Conservation (phyloP, 768 basidiomycete genomes). For the Agaricus blazei region DNA sequence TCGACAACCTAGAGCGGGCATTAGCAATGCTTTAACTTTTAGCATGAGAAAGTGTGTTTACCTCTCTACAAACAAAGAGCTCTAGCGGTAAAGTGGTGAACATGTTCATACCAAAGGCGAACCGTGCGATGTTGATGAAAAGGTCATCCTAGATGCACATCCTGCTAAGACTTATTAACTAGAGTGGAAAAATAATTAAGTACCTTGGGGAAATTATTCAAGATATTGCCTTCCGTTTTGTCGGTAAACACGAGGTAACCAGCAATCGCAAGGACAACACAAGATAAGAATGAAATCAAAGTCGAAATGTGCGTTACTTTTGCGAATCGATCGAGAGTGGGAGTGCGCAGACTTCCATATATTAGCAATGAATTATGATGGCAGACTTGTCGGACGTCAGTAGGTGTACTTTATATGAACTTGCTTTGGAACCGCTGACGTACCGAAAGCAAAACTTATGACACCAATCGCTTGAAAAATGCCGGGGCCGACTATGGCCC, state of each 20-base stretch:
- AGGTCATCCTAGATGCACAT: constrained; percentile 52
- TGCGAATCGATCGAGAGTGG: constrained; percentile 91
- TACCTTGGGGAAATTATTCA: constrained; percentile 89
- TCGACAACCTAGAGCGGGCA: constrained; percentile 69
- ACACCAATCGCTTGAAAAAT: constrained; percentile 96
- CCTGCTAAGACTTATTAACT: constrained; percentile 5
- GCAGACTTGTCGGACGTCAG: constrained; percentile 49
- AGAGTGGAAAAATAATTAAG: constrained; percentile 14
- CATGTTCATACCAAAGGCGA: constrained; percentile 96
- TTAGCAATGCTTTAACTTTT: not conserved
- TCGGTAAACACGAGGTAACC: constrained; percentile 89
- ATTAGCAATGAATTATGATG: constrained; percentile 98
- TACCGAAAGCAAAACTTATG: constrained; percentile 87
- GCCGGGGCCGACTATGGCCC: constrained; percentile 72
- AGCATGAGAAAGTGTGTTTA: constrained; percentile 21
- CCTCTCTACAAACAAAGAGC: constrained; percentile 96
- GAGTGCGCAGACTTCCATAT: constrained; percentile 88
- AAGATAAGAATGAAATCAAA: constrained; percentile 76
- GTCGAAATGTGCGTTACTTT: constrained; percentile 93
- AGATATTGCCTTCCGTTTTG: constrained; percentile 90
- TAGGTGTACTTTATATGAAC: too few species aligned
- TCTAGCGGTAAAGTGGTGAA: constrained; percentile 96
- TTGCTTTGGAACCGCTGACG: not conserved
- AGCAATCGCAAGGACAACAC: constrained; percentile 76
- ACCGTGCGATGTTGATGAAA: constrained; percentile 92